Conservation (phyloP, 2,329 filamentous ascomycete species). For the Dothiorella sarmentorum region DNA sequence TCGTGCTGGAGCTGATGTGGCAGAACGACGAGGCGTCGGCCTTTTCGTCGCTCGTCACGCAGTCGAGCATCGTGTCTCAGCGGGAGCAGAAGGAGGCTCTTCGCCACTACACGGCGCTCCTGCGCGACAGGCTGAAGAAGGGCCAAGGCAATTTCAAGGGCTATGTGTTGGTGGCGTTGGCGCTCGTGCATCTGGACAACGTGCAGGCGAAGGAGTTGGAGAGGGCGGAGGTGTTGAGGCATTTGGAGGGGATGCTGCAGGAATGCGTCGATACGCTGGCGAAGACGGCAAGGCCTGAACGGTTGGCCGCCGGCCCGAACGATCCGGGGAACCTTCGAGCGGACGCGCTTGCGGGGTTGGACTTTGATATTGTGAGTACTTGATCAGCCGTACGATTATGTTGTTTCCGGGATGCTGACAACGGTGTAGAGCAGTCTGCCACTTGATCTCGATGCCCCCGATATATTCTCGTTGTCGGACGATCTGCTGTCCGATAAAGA, state of each 20-base stretch:
- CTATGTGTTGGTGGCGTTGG: neutral
- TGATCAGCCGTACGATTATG: too few relatives aligned
- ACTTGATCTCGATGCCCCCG: too few relatives aligned
- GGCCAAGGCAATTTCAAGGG: constrained; percentile 3
- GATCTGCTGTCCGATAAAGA: too few relatives aligned
- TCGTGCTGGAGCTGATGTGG: neutral
- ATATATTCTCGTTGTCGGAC: too few relatives aligned
- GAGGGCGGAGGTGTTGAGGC: neutral
- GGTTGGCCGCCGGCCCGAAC: neutral
- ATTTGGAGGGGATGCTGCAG: neutral
- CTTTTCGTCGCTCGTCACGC: neutral
- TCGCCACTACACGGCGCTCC: neutral
- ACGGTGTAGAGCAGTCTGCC: neutral
- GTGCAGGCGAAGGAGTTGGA: neutral
- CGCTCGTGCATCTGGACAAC: neutral
- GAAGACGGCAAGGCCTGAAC: neutral
- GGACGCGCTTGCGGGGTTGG: neutral
- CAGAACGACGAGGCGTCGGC: neutral
- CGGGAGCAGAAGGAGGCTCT: neutral
- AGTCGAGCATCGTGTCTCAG: neutral
- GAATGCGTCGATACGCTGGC: neutral
- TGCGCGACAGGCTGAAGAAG: neutral
- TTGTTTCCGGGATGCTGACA: neutral
- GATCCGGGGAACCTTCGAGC: neutral
- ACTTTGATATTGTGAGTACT: neutral